Percentiles rank a stretch among this genome's conserved stretches.
Evolutionary conservation across 2,329 filamentous ascomycete genomes (phyloP).

Genomic region (Aspergillus piperis): DNA sequence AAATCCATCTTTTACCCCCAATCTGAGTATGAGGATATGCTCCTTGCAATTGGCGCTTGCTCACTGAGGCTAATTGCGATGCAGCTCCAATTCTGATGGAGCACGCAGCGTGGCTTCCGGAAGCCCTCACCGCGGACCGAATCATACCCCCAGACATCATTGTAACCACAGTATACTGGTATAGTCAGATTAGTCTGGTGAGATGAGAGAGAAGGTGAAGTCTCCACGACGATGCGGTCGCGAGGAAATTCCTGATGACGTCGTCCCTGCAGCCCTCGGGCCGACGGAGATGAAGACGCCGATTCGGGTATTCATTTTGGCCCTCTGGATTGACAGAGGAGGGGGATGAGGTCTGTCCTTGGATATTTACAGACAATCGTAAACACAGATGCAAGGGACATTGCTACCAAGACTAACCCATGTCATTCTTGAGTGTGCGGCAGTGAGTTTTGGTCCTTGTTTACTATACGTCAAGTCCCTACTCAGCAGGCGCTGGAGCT

Average conservation of each 20-base stretch:
- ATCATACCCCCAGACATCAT: conserved; percentile 34
- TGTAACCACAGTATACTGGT: not conserved
- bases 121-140: conserved; percentile 23
- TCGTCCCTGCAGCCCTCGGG: conserved; percentile 22
- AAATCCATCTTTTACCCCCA: conserved; percentile 40
- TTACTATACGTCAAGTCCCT: not conserved
- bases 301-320: conserved; percentile 3
- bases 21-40: conserved; percentile 17
- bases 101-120: conserved; percentile 16
- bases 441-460: not conserved
- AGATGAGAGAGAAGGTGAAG: not conserved
- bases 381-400: not conserved
- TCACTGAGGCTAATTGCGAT: conserved; percentile 10
- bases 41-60: conserved; percentile 15
- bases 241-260: conserved; percentile 23
- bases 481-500: not conserved
- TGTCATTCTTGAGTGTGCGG: not conserved
- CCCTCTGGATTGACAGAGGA: not conserved
- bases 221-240: not conserved
- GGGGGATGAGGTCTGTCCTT: not conserved
- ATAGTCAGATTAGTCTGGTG: not conserved
- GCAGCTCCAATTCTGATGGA: conserved; percentile 18
- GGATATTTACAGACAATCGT: not conserved
- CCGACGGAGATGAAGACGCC: conserved; percentile 20
- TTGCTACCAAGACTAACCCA: not conserved